These are phyloP conservation scores for Solanum tacnaense DNA, from an alignment of 257 asterid genomes.

Conservation along the genomic window DNA sequence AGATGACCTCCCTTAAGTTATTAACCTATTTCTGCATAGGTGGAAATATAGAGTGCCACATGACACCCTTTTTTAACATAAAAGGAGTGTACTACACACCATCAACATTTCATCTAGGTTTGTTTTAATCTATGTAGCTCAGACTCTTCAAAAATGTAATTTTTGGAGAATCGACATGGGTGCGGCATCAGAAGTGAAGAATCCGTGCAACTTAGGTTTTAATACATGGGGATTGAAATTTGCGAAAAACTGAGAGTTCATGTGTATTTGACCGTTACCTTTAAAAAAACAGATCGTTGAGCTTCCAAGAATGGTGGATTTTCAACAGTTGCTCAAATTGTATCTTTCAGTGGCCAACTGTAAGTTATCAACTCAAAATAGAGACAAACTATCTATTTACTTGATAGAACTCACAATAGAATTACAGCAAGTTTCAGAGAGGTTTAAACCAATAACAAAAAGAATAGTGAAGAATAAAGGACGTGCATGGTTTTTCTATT, in stretches of 20 bases:
- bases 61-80: background rate
- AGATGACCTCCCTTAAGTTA: background rate
- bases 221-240: background rate
- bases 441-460: background rate
- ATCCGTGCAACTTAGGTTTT: background rate
- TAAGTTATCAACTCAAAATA: background rate
- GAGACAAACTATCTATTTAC: background rate
- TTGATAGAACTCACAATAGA: background rate
- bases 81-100: background rate
- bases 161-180: background rate
- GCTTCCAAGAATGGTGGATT: background rate
- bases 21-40: background rate
- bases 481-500: background rate
- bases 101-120: background rate
- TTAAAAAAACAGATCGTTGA: background rate
- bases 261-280: background rate
- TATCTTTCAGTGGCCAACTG: background rate
- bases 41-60: background rate
- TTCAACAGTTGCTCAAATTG: background rate
- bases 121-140: background rate
- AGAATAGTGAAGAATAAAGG: background rate
- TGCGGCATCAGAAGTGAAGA: background rate
- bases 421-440: background rate
- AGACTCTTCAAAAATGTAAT: background rate
- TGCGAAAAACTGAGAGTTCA: background rate